Conservation (phyloP, 345 rosid genomes). For the Mallotus nudiflorus region DNA sequence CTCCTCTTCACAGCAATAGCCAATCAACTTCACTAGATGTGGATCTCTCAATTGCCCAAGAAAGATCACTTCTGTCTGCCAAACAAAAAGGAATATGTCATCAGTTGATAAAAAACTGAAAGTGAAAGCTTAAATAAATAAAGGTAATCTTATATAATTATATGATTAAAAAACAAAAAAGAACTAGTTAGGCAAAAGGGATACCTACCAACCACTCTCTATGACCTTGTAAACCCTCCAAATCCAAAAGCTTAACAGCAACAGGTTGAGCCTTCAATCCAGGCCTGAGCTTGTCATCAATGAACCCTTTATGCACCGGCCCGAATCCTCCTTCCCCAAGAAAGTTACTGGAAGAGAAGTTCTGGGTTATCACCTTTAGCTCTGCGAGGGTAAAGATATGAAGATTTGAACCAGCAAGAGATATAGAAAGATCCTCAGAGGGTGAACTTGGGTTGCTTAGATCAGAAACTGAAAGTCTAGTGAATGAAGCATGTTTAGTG, state of each 20-base stretch:
- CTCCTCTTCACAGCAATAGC: slow-evolving; percentile 89
- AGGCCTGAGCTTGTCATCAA: slow-evolving; percentile 80
- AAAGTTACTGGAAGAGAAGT: slow-evolving; percentile 66
- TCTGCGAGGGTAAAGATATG: slow-evolving; percentile 65
- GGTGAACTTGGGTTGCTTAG: slow-evolving; percentile 67
- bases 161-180: background rate
- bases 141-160: background rate
- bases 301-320: slow-evolving; percentile 80
- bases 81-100: background rate
- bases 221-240: slow-evolving; percentile 88
- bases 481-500: slow-evolving; percentile 53
- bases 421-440: slow-evolving; percentile 69
- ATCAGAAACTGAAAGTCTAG: slow-evolving; percentile 57
- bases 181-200: background rate
- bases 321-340: slow-evolving; percentile 95
- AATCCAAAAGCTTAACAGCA: slow-evolving; percentile 77
- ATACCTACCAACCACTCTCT: slow-evolving; percentile 85
- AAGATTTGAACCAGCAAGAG: slow-evolving; percentile 80
- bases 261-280: slow-evolving; percentile 88
- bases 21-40: slow-evolving; percentile 81
- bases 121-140: background rate
- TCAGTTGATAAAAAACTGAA: background rate
- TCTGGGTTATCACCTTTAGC: slow-evolving; percentile 76
- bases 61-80: slow-evolving; percentile 82
- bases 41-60: slow-evolving; percentile 77